These are phyloP conservation scores for Ustilago curta DNA, from an alignment of 1,284 basidiomycete species.

Conservation along the genomic window DNA sequence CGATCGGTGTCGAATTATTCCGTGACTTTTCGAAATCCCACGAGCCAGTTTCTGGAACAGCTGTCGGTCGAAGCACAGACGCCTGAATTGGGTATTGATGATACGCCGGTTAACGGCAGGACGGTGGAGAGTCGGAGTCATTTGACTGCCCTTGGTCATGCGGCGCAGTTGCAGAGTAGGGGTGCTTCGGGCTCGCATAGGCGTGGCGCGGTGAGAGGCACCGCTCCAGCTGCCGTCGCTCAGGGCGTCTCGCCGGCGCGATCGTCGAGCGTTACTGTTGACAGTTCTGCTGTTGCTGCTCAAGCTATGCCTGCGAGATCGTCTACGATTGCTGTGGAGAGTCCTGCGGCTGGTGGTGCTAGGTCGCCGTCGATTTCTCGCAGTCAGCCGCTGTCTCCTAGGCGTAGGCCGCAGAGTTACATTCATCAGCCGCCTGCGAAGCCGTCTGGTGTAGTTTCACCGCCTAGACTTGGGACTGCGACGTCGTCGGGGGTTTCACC, in stretches of 20 bases:
- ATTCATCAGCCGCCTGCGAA: constrained; percentile 28
- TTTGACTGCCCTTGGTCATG: constrained; percentile 44
- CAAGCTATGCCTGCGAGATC: constrained; percentile 4
- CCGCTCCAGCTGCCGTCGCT: constrained; percentile 12
- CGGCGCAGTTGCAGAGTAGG: constrained; percentile 34
- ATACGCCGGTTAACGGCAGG: constrained; percentile 25
- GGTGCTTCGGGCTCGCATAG: constrained; percentile 10
- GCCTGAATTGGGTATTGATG: constrained; percentile 34
- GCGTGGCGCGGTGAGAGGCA: constrained; percentile 13
- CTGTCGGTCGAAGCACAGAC: constrained; percentile 35
- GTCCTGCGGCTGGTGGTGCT: neutral
- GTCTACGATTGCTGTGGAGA: constrained; percentile 20
- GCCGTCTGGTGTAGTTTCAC: constrained; percentile 27
- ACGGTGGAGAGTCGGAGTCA: constrained; percentile 35
- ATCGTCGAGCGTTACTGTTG: constrained; percentile 18
- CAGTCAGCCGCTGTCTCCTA: constrained; percentile 21
- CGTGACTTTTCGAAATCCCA: constrained; percentile 42
- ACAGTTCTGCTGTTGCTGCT: neutral
- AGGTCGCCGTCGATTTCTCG: constrained; percentile 1
- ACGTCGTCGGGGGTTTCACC: constrained; percentile 24
- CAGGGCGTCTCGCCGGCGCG: too few species aligned
- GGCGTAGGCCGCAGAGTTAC: constrained; percentile 33
- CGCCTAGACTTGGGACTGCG: neutral
- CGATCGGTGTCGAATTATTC: constrained; percentile 36
- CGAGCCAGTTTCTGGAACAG: constrained; percentile 38